Evolutionary conservation across 441 rosid species (phyloP).

Genomic region (Populus hybrid): DNA sequence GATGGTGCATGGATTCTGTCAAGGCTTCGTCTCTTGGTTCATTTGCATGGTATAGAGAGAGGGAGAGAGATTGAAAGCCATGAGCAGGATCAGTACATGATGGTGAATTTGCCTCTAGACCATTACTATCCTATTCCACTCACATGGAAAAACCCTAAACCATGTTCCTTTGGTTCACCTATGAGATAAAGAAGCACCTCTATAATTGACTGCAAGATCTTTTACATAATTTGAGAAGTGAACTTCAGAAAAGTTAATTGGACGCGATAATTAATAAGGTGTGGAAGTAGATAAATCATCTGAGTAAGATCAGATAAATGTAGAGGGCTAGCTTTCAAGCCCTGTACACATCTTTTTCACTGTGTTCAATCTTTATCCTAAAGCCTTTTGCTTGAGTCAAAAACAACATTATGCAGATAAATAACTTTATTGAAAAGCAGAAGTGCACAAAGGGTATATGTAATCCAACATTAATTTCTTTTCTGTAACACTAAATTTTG

Average conservation of each 20-base stretch:
- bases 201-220: not conserved
- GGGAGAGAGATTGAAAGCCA: not conserved
- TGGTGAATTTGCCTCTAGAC: no score
- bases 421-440: not conserved
- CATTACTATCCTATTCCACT: no score
- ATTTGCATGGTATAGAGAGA: not conserved
- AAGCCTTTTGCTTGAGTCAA: not conserved
- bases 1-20: not conserved
- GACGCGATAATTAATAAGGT: not conserved
- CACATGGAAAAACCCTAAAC: not conserved
- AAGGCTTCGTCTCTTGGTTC: not conserved
- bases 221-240: not conserved
- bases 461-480: not conserved
- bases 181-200: not conserved
- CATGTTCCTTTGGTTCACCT: not conserved
- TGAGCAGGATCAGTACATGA: not conserved
- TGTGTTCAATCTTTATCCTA: not conserved
- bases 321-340: not conserved
- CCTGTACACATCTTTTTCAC: not conserved
- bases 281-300: not conserved
- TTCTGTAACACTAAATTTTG: not conserved
- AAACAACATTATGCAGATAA: not conserved
- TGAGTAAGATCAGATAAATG: not conserved
- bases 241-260: not conserved
- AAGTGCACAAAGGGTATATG: not conserved